Evolutionary conservation across 495 filamentous ascomycete genomes (phyloP).

Genomic region (Xylaria telfairii): DNA sequence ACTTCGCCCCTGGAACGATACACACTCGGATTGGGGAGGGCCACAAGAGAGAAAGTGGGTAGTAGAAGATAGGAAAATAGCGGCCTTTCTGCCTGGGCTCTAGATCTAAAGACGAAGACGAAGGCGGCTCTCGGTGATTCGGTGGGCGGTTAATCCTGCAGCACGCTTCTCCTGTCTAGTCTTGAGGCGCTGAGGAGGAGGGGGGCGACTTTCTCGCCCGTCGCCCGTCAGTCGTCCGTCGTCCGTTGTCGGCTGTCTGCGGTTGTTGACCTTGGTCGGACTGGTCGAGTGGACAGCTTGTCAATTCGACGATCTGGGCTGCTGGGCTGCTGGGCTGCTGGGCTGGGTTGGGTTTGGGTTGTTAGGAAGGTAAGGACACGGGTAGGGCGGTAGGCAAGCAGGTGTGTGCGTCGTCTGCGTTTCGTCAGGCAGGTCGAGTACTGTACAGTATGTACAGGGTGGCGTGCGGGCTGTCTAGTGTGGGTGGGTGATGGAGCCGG

Average conservation of each 20-base stretch:
- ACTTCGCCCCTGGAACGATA: slow-evolving; percentile 28
- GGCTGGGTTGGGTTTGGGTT: background rate
- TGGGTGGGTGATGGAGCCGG: background rate
- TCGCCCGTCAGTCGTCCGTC: slow-evolving; percentile 1
- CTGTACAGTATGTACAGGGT: background rate
- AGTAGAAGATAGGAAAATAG: slow-evolving; percentile 21
- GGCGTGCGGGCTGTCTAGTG: background rate
- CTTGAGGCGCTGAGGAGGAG: background rate
- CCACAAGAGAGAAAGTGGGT: slow-evolving; percentile 19
- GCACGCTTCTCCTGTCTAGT: slow-evolving; percentile 11
- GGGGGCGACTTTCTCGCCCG: slow-evolving; percentile 1
- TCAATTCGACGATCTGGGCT: background rate
- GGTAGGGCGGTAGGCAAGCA: slow-evolving; percentile 10
- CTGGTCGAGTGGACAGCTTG: background rate
- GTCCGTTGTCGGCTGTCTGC: background rate
- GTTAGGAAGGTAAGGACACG: background rate
- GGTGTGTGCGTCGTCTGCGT: slow-evolving; percentile 8
- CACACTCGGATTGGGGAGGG: slow-evolving; percentile 5
- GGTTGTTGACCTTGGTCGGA: background rate
- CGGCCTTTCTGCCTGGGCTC: slow-evolving; percentile 13
- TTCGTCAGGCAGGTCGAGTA: background rate
- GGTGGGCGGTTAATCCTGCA: slow-evolving; percentile 13
- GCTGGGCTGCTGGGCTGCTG: background rate
- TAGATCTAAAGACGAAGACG: background rate
- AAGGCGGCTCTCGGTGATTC: slow-evolving; percentile 19